Evolutionary conservation across 306 rosid genomes (phyloP).

Genomic region (Luffa aegyptiaca): DNA sequence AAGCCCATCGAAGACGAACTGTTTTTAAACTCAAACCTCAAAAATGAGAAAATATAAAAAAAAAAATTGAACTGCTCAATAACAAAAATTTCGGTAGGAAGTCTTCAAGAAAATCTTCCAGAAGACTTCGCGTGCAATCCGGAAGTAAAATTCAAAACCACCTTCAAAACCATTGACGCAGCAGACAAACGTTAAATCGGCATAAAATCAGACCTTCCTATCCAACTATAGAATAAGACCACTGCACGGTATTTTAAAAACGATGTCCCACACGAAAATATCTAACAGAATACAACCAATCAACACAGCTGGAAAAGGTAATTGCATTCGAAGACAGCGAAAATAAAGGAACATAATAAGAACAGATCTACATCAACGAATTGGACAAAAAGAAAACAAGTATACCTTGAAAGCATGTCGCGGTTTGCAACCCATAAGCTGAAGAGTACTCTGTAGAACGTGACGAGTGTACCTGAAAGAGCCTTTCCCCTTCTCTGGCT

Average conservation of each 20-base stretch:
- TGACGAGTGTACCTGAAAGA: constrained; percentile 73
- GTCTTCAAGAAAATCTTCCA: neutral
- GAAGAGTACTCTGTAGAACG: constrained; percentile 72
- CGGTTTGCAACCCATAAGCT: constrained; percentile 91
- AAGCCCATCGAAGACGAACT: neutral
- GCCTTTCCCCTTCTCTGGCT: constrained; percentile 36
- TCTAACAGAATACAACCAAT: neutral
- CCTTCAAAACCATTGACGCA: neutral
- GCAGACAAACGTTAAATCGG: neutral
- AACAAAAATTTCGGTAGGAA: neutral
- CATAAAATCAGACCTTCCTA: neutral
- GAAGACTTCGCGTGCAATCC: neutral
- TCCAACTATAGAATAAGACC: neutral
- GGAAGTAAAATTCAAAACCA: neutral
- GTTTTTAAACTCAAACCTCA: neutral
- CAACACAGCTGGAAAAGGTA: neutral
- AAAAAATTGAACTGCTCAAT: neutral
- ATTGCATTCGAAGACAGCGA: neutral
- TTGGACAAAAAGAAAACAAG: neutral
- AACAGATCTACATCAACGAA: neutral
- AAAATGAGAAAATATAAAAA: neutral
- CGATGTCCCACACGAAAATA: neutral
- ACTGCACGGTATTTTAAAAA: too few species aligned
- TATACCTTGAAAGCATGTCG: constrained; percentile 88
- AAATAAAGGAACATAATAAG: neutral